Percentiles rank a stretch among this genome's conserved stretches.
phyloP scores from a whole-genome alignment of 306 rosid species.

The Malus sylvestris region DNA sequence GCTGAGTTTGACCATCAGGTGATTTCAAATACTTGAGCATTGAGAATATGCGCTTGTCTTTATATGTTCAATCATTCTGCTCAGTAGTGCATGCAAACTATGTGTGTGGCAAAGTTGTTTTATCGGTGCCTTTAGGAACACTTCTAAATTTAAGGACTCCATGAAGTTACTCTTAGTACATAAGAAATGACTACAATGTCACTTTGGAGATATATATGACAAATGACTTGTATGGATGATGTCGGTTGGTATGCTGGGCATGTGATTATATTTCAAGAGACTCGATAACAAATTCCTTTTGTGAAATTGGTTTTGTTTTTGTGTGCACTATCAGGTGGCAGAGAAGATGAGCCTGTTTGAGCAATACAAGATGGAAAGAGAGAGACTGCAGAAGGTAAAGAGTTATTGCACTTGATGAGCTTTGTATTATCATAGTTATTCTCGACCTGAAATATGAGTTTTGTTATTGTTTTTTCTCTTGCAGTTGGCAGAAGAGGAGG shows the following conservation, averaged over 20 bases:
- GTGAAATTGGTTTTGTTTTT: background rate
- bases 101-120: too few species aligned
- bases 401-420: background rate
- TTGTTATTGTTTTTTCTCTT: background rate
- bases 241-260: too few species aligned
- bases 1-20: constrained; percentile 91
- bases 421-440: background rate
- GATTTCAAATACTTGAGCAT: background rate
- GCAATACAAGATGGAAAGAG: constrained; percentile 76
- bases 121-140: too few species aligned
- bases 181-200: background rate
- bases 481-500: constrained; percentile 87
- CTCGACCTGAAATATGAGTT: background rate
- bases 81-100: background rate
- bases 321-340: constrained; percentile 45
- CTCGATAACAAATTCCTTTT: background rate
- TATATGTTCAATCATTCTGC: background rate
- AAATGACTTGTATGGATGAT: background rate
- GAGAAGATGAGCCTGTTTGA: constrained; percentile 67
- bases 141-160: background rate
- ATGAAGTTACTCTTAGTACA: background rate
- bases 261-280: background rate
- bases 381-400: constrained; percentile 69
- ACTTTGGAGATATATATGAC: background rate
- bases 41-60: background rate